These are phyloP conservation scores for Talaromyces proteolyticus DNA, from an alignment of 495 filamentous ascomycete species.

Conservation along the genomic window DNA sequence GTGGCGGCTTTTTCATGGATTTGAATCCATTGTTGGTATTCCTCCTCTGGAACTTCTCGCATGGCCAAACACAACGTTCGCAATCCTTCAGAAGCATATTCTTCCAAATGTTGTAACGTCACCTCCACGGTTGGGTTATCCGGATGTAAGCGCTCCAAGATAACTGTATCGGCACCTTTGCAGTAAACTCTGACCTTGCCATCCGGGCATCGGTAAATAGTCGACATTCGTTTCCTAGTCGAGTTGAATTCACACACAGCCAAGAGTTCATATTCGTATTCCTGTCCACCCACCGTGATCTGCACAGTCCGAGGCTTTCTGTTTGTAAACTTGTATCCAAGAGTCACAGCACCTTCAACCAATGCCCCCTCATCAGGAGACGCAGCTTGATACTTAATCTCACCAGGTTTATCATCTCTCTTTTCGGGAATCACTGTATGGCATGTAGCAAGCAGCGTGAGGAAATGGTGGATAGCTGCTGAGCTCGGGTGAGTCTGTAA, in stretches of 20 bases:
- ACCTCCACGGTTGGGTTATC: slow-evolving; percentile 80
- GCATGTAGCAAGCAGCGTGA: slow-evolving; percentile 82
- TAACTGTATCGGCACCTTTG: slow-evolving; percentile 98
- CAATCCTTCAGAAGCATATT: slow-evolving; percentile 95
- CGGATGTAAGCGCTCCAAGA: slow-evolving; percentile 74
- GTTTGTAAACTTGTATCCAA: slow-evolving; percentile 88
- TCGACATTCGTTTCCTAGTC: slow-evolving; percentile 95
- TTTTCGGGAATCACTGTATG: slow-evolving; percentile 97
- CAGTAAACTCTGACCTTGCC: slow-evolving; percentile 89
- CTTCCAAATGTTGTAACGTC: slow-evolving; percentile 90
- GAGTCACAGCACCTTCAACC: slow-evolving; percentile 78
- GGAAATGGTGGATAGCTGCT: slow-evolving; percentile 80
- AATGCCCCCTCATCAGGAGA: slow-evolving; percentile 96
- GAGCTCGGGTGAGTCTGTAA: slow-evolving; percentile 60
- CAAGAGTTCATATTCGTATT: slow-evolving; percentile 82
- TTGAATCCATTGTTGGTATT: slow-evolving; percentile 82
- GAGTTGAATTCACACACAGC: slow-evolving; percentile 99
- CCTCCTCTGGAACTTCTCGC: slow-evolving; percentile 87
- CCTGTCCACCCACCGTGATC: slow-evolving; percentile 64
- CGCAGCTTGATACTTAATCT: slow-evolving; percentile 96
- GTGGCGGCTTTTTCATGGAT: slow-evolving; percentile 87
- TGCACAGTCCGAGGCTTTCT: slow-evolving; percentile 83
- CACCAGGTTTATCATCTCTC: slow-evolving; percentile 63
- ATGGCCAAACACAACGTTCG: slow-evolving; percentile 93
- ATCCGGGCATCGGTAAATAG: slow-evolving; percentile 93